These are phyloP conservation scores for Cutaneotrichosporon dermatis DNA, from an alignment of 1,284 basidiomycete species.

Conservation along the genomic window DNA sequence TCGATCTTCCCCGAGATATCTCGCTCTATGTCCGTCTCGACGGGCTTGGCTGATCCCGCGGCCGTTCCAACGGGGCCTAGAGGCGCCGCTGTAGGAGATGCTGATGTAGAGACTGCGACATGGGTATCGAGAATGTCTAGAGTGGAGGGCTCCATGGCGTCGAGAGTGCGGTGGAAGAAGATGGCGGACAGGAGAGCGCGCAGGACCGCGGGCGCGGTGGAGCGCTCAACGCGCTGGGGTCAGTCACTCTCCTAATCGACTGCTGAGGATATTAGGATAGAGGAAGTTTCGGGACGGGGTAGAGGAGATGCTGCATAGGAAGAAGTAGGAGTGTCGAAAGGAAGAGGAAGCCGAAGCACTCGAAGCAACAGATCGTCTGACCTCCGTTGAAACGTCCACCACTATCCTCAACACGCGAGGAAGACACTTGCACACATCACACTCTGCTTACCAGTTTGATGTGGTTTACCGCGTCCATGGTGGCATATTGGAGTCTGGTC, in stretches of 20 bases:
- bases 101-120: constrained; percentile 23
- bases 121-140: constrained; percentile 38
- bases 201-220: constrained; percentile 28
- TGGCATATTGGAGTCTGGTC: constrained; percentile 3
- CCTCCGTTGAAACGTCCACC: too few species aligned
- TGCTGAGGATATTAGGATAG: too few species aligned
- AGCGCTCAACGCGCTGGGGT: constrained; percentile 25
- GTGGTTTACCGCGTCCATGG: constrained; percentile 31
- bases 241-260: neutral
- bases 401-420: too few species aligned
- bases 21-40: constrained; percentile 18
- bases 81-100: neutral
- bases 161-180: constrained; percentile 42
- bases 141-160: constrained; percentile 38
- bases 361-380: too few species aligned
- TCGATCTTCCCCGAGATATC: constrained; percentile 33
- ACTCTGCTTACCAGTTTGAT: constrained; percentile 22
- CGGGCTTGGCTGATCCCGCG: neutral
- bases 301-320: too few species aligned
- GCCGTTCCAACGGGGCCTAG: neutral
- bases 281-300: too few species aligned
- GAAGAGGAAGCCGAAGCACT: too few species aligned
- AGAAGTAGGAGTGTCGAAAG: too few species aligned
- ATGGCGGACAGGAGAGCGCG: constrained; percentile 35
- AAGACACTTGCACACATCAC: too few species aligned